Conservation (phyloP, 345 rosid genomes). For the Brassica nigra region DNA sequence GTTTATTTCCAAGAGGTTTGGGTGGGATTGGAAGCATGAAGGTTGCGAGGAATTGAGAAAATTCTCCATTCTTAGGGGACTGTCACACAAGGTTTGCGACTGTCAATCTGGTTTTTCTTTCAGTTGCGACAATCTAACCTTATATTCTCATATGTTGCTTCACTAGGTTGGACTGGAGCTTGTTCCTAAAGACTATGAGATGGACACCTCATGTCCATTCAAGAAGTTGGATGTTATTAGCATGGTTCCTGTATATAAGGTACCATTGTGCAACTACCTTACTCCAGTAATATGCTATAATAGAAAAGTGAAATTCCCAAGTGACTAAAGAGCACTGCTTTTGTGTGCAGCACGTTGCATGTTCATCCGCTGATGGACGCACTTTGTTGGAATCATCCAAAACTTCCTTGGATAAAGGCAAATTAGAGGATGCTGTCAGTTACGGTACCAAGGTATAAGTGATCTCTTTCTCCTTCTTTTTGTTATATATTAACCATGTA, state of each 20-base stretch:
- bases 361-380: slow-evolving; percentile 96
- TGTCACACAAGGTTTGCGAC: slow-evolving; percentile 80
- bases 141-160: slow-evolving; percentile 26
- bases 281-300: slow-evolving; percentile 11
- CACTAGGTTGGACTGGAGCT: slow-evolving; percentile 90
- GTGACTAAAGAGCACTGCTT: slow-evolving; percentile 27
- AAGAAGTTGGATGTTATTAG: slow-evolving; percentile 78
- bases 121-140: background rate
- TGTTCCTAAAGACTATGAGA: slow-evolving; percentile 87
- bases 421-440: slow-evolving; percentile 93
- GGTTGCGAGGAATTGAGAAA: slow-evolving; percentile 69
- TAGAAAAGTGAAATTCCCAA: background rate
- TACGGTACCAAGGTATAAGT: slow-evolving; percentile 79
- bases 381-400: slow-evolving; percentile 91
- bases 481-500: slow-evolving; percentile 5
- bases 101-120: slow-evolving; percentile 6
- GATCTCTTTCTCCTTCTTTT: slow-evolving; percentile 11
- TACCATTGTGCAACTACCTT: slow-evolving; percentile 31
- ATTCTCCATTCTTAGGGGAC: slow-evolving; percentile 82
- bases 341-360: slow-evolving; percentile 73
- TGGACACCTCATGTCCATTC: slow-evolving; percentile 79
- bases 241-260: slow-evolving; percentile 95
- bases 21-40: slow-evolving; percentile 74
- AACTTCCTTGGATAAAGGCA: slow-evolving; percentile 94
- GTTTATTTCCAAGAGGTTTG: slow-evolving; percentile 74